Evolutionary conservation across 768 basidiomycete species (phyloP).

Genomic region (Auriculariales sp.): DNA sequence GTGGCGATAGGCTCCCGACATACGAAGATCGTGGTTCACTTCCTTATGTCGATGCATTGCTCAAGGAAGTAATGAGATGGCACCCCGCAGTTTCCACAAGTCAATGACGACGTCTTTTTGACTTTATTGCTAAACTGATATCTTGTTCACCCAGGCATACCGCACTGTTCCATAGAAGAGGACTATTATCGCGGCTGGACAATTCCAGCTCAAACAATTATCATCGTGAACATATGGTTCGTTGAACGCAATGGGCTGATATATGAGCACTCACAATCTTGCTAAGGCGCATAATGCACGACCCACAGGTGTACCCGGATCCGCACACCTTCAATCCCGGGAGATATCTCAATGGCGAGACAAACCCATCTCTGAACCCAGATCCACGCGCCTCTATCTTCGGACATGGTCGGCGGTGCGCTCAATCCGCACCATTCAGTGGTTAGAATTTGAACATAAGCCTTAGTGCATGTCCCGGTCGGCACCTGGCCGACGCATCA

Average conservation of each 20-base stretch:
- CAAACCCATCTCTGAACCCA: neutral
- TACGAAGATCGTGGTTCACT: neutral
- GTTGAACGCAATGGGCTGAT: neutral
- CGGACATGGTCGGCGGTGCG: neutral
- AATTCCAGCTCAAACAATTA: neutral
- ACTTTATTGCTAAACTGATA: neutral
- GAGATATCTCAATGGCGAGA: conserved; percentile 19
- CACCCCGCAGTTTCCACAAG: neutral
- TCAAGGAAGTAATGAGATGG: neutral
- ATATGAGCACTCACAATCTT: neutral
- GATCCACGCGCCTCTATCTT: neutral
- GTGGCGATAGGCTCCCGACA: neutral
- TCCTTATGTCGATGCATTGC: neutral
- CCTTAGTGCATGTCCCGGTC: neutral
- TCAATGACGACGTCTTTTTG: neutral
- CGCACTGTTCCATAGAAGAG: conserved; percentile 1
- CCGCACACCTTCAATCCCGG: conserved; percentile 36
- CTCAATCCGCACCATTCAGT: neutral
- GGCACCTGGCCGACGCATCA: neutral
- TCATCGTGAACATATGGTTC: neutral
- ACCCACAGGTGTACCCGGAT: conserved; percentile 32
- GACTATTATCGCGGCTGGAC: neutral
- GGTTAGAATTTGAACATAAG: neutral
- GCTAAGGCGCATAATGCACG: conserved; percentile 38
- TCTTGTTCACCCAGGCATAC: neutral